Percentiles rank a stretch among this genome's conserved stretches.
phyloP scores from a whole-genome alignment of 805 yeast species.

The Candida piceae region DNA sequence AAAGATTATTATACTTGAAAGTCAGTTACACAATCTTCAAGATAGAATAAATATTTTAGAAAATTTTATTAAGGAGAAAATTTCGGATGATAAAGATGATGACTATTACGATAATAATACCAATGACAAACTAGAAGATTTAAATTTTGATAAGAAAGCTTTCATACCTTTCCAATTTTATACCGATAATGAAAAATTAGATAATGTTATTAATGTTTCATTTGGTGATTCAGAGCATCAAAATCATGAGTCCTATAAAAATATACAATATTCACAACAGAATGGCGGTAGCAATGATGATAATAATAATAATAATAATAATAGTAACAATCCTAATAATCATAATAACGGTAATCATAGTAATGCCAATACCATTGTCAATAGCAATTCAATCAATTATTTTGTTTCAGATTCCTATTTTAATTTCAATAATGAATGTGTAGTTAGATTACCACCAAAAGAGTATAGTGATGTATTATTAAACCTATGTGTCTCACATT shows the following conservation, averaged over 20 bases:
- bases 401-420: conserved; percentile 16
- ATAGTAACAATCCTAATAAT: background rate
- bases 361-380: conserved; percentile 1
- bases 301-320: background rate
- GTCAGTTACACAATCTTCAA: conserved; percentile 23
- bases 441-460: conserved; percentile 11
- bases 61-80: conserved; percentile 7
- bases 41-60: conserved; percentile 22
- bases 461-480: conserved; percentile 13
- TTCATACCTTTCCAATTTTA: conserved; percentile 19
- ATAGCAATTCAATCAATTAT: conserved; percentile 15
- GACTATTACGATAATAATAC: background rate
- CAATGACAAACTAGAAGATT: conserved; percentile 5
- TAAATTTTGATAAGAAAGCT: conserved; percentile 9
- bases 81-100: background rate
- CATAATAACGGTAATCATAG: conserved; percentile 1
- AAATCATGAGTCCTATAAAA: too few species aligned
- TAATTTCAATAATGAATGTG: conserved; percentile 5
- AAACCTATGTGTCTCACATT: conserved; percentile 13
- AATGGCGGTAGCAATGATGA: background rate
- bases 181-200: conserved; percentile 19
- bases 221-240: conserved; percentile 24
- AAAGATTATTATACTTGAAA: conserved; percentile 25
- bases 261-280: too few species aligned
- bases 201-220: conserved; percentile 22